Percentiles rank a stretch among this genome's conserved stretches.
These are phyloP conservation scores for Elaeis oleifera DNA, from an alignment of 202 grass and related monocot genomes.

Conservation along the genomic window DNA sequence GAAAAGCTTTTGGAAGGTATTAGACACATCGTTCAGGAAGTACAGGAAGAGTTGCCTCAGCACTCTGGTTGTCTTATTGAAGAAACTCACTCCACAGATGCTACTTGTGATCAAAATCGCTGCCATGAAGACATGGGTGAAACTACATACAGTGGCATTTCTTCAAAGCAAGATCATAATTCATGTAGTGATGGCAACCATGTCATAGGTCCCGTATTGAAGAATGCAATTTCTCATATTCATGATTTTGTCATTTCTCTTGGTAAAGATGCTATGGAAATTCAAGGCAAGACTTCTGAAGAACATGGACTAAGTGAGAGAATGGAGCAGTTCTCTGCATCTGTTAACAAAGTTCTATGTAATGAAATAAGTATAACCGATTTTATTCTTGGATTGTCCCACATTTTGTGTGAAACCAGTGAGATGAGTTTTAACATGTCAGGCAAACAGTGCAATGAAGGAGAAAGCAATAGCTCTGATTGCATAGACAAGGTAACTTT, in stretches of 20 bases:
- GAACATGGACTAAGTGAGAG: slow-evolving; percentile 47
- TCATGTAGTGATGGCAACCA: slow-evolving; percentile 30
- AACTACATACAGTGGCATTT: slow-evolving; percentile 21
- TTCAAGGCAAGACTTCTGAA: slow-evolving; percentile 49
- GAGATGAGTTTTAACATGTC: slow-evolving; percentile 53
- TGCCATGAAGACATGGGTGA: slow-evolving; percentile 22
- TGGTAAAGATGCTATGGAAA: slow-evolving; percentile 54
- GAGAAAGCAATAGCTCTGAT: slow-evolving; percentile 72
- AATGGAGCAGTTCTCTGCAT: slow-evolving; percentile 57
- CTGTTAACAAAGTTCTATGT: slow-evolving; percentile 53
- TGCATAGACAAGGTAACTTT: slow-evolving; percentile 98
- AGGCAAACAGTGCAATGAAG: slow-evolving; percentile 43
- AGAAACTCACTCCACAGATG: neutral
- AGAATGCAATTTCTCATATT: slow-evolving; percentile 68
- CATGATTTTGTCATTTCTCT: slow-evolving; percentile 65
- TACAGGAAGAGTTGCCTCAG: slow-evolving; percentile 46
- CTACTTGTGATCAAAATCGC: slow-evolving; percentile 11
- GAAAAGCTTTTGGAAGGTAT: slow-evolving; percentile 57
- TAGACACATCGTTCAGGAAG: slow-evolving; percentile 69
- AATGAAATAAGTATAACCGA: slow-evolving; percentile 43
- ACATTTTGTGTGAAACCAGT: slow-evolving; percentile 60
- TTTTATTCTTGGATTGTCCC: slow-evolving; percentile 47
- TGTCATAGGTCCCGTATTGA: slow-evolving; percentile 45
- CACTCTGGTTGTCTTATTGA: slow-evolving; percentile 3
- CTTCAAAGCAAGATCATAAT: slow-evolving; percentile 27